These are phyloP conservation scores for Mycena galopus DNA, from an alignment of 768 basidiomycete genomes.

Conservation along the genomic window DNA sequence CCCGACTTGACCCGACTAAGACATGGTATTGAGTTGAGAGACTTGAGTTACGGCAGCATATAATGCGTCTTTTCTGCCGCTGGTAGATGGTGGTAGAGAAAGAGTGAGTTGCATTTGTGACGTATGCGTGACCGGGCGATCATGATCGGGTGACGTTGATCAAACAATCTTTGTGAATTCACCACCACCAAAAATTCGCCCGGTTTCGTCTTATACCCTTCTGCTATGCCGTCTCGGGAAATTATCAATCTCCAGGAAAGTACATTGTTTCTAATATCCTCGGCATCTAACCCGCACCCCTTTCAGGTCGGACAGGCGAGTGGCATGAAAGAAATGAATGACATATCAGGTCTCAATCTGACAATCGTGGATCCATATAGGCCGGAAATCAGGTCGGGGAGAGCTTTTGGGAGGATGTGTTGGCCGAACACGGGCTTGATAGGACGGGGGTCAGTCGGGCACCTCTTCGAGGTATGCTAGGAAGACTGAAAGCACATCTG, in stretches of 20 bases:
- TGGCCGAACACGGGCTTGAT: slow-evolving; percentile 89
- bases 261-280: neutral
- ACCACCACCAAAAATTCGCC: neutral
- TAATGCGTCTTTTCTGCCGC: too few relatives aligned
- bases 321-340: slow-evolving; percentile 79
- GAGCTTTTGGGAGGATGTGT: slow-evolving; percentile 90
- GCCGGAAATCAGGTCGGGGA: slow-evolving; percentile 87
- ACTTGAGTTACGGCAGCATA: too few relatives aligned
- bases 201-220: slow-evolving; percentile 23
- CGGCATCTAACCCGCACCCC: slow-evolving; percentile 5
- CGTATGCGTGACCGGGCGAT: neutral
- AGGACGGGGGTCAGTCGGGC: slow-evolving; percentile 68
- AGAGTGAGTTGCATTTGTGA: neutral
- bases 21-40: too few relatives aligned
- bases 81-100: neutral
- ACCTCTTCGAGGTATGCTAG: slow-evolving; percentile 21
- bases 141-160: neutral
- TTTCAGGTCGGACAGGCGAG: slow-evolving; percentile 54
- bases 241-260: slow-evolving; percentile 85
- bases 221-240: slow-evolving; percentile 72
- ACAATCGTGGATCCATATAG: slow-evolving; percentile 46
- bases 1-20: too few relatives aligned
- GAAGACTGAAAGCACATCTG: slow-evolving; percentile 33
- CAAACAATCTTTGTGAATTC: slow-evolving; percentile 23
- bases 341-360: slow-evolving; percentile 38